These are phyloP conservation scores for Phytophthora sojae DNA, from an alignment of 352 stramenopile species.

Conservation along the genomic window DNA sequence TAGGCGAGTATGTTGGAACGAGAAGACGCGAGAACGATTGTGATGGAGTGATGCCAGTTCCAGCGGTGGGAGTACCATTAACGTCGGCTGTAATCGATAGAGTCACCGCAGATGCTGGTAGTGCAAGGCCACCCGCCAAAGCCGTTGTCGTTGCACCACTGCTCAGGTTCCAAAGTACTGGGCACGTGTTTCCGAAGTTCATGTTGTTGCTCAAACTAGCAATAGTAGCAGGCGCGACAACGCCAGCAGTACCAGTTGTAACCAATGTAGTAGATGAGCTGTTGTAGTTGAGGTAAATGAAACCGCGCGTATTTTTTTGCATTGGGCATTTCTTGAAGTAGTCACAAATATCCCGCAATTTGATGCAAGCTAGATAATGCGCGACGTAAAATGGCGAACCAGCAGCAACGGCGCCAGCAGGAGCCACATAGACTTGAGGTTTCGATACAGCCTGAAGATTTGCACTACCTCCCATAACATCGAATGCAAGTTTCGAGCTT, in stretches of 20 bases:
- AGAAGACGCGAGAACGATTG: slow-evolving; percentile 22
- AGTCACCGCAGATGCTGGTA: neutral
- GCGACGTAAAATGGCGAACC: slow-evolving; percentile 5
- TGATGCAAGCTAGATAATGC: slow-evolving; percentile 13
- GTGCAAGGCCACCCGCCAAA: neutral
- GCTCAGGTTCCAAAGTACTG: slow-evolving; percentile 8
- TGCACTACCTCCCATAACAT: slow-evolving; percentile 23
- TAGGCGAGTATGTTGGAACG: slow-evolving; percentile 18
- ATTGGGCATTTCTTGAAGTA: slow-evolving; percentile 22
- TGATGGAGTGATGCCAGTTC: slow-evolving; percentile 7
- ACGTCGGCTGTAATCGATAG: slow-evolving; percentile 13
- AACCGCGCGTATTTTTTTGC: slow-evolving; percentile 12
- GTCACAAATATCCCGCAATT: slow-evolving; percentile 14
- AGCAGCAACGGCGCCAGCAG: slow-evolving; percentile 19
- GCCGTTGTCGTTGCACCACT: neutral
- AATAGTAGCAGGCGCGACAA: slow-evolving; percentile 7
- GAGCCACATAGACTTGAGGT: slow-evolving; percentile 9
- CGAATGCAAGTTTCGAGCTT: slow-evolving; percentile 17
- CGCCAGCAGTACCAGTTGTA: slow-evolving; percentile 4
- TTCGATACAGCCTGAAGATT: slow-evolving; percentile 19
- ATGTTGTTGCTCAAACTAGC: neutral
- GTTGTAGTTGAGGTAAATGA: slow-evolving; percentile 17
- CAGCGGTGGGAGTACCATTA: slow-evolving; percentile 10
- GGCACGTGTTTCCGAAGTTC: neutral
- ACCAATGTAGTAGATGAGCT: slow-evolving; percentile 10